Conservation (phyloP, 192 early-diverging fungal species). For the Coemansia sp. region DNA sequence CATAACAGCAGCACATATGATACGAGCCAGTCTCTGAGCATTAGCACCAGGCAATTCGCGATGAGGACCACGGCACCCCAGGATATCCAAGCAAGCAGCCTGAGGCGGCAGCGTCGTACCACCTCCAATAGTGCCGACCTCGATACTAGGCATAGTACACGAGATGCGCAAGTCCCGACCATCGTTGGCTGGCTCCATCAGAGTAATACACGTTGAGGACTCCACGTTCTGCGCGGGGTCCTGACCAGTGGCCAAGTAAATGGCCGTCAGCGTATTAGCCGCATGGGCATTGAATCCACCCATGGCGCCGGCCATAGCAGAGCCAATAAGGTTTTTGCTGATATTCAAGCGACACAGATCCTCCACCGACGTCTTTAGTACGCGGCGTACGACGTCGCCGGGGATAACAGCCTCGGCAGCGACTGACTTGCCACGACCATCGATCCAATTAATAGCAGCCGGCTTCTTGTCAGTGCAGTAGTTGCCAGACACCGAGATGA, state of each 20-base stretch:
- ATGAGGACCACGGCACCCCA: conserved; percentile 83
- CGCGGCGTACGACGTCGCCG: conserved; percentile 69
- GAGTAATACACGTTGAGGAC: conserved; percentile 86
- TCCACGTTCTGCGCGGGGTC: conserved; percentile 97
- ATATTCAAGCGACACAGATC: conserved; percentile 78
- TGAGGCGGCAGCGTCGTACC: conserved; percentile 84
- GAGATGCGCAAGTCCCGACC: conserved; percentile 81
- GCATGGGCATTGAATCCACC: conserved; percentile 95
- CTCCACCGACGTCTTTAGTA: conserved; percentile 83
- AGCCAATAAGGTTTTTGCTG: conserved; percentile 88
- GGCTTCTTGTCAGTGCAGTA: conserved; percentile 98
- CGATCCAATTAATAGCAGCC: conserved; percentile 96
- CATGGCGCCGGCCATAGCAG: conserved; percentile 88
- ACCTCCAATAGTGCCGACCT: conserved; percentile 92
- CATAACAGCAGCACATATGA: conserved; percentile 87
- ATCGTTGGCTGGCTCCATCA: conserved; percentile 85
- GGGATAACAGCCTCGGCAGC: conserved; percentile 84
- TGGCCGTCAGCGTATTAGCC: conserved; percentile 87
- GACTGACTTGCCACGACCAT: conserved; percentile 92
- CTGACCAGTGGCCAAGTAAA: conserved; percentile 91
- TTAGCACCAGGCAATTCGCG: conserved; percentile 76
- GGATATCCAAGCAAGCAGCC: conserved; percentile 81
- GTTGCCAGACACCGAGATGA: conserved; percentile 86
- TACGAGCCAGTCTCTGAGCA: conserved; percentile 78
- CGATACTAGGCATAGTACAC: conserved; percentile 91